phyloP scores from a whole-genome alignment of 164 flowering plant genomes.

The Piper longum region DNA sequence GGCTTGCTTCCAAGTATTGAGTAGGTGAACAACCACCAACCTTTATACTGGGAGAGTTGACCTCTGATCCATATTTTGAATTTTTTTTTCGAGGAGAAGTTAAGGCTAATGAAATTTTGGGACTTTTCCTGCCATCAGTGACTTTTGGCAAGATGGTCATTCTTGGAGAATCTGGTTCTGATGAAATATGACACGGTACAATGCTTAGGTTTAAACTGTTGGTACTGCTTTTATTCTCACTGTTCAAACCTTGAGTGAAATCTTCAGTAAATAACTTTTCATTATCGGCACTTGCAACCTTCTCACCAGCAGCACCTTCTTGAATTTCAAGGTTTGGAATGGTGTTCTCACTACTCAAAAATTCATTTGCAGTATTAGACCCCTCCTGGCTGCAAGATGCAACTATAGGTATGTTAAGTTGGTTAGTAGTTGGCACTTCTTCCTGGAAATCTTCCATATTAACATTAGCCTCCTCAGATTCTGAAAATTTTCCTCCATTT shows the following conservation, averaged over 20 bases:
- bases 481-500: constrained; percentile 7
- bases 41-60: constrained; percentile 17
- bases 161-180: constrained; percentile 37
- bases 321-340: background rate
- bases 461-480: constrained; percentile 40
- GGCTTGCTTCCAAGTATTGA: constrained; percentile 73
- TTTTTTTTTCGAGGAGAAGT: constrained; percentile 47
- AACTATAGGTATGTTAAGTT: constrained; percentile 14
- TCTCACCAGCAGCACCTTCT: background rate
- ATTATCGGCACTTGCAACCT: background rate
- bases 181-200: constrained; percentile 26
- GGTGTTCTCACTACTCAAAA: background rate
- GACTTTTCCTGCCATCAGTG: constrained; percentile 56
- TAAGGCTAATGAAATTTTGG: constrained; percentile 42
- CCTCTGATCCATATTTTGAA: constrained; percentile 15
- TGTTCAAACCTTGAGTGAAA: background rate
- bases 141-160: constrained; percentile 60
- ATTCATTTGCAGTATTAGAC: background rate
- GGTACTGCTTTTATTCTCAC: background rate
- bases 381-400: background rate
- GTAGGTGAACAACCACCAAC: constrained; percentile 26
- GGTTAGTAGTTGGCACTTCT: constrained; percentile 20
- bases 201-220: constrained; percentile 24
- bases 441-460: constrained; percentile 45
- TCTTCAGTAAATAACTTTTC: too few relatives aligned